Conservation (phyloP, 331 rosid species). For the Malus hybrid region DNA sequence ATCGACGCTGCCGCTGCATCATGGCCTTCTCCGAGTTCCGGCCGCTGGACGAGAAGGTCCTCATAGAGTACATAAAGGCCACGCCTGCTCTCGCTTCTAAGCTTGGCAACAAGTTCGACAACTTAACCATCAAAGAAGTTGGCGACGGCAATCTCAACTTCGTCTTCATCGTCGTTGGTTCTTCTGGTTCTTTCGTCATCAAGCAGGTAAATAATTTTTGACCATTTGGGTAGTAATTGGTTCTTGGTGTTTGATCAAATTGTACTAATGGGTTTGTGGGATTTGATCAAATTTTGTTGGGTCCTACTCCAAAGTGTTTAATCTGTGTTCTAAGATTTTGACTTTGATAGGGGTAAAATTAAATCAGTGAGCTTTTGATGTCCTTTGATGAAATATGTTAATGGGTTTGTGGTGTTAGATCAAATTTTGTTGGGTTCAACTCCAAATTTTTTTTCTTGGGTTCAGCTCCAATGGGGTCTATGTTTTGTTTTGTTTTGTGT, state of each 20-base stretch:
- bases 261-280: not conserved
- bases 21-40: conserved; percentile 66
- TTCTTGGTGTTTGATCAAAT: not conserved
- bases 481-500: not conserved
- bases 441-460: not conserved
- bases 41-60: conserved; percentile 54
- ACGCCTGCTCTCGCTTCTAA: conserved; percentile 66
- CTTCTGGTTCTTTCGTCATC: conserved; percentile 77
- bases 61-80: conserved; percentile 64
- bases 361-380: not conserved
- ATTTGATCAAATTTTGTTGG: not conserved
- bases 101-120: conserved; percentile 45
- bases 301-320: not conserved
- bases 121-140: conserved; percentile 62
- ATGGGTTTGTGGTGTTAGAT: not conserved
- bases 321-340: not conserved
- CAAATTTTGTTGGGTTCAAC: not conserved
- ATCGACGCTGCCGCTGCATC: not conserved
- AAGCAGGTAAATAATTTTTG: conserved; percentile 48
- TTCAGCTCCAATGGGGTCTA: not conserved
- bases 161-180: conserved; percentile 53
- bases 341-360: not conserved
- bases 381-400: not conserved
- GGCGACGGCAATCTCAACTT: conserved; percentile 93
- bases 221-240: not conserved